These are phyloP conservation scores for Incumbomyces delicatus DNA, from an alignment of 2,329 filamentous ascomycete species.

Conservation along the genomic window DNA sequence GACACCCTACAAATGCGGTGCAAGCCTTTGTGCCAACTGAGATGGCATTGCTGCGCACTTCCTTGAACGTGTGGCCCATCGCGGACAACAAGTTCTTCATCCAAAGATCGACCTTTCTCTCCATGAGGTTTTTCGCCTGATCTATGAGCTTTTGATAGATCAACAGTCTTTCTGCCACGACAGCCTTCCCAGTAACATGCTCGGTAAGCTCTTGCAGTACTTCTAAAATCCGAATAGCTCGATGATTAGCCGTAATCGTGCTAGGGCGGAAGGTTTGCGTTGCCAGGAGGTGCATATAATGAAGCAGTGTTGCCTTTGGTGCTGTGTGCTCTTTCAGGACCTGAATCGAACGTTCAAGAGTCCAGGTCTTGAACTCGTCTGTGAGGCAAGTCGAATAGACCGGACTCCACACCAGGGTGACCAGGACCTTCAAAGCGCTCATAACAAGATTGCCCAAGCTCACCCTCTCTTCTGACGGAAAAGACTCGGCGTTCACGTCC, in stretches of 20 bases:
- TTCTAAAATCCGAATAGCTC: conserved; percentile 60
- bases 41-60: conserved; percentile 67
- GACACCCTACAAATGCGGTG: conserved; percentile 58
- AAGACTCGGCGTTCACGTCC: conserved; percentile 35
- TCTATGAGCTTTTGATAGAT: conserved; percentile 70
- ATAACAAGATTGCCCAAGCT: conserved; percentile 50
- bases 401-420: conserved; percentile 64
- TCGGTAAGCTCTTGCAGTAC: conserved; percentile 64
- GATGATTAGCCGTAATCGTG: conserved; percentile 33
- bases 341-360: conserved; percentile 71
- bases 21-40: conserved; percentile 62
- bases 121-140: conserved; percentile 62
- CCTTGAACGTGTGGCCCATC: conserved; percentile 67
- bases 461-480: conserved; percentile 40
- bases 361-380: conserved; percentile 67
- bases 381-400: conserved; percentile 61
- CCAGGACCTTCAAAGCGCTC: conserved; percentile 68
- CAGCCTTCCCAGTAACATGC: conserved; percentile 67
- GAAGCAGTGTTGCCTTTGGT: conserved; percentile 68
- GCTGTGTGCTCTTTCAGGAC: conserved; percentile 58
- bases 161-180: conserved; percentile 63
- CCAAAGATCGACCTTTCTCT: conserved; percentile 62
- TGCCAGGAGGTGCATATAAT: conserved; percentile 70
- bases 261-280: conserved; percentile 68
- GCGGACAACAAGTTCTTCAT: conserved; percentile 71